phyloP scores from a whole-genome alignment of 805 yeast genomes.

The Candida loeiensis region DNA sequence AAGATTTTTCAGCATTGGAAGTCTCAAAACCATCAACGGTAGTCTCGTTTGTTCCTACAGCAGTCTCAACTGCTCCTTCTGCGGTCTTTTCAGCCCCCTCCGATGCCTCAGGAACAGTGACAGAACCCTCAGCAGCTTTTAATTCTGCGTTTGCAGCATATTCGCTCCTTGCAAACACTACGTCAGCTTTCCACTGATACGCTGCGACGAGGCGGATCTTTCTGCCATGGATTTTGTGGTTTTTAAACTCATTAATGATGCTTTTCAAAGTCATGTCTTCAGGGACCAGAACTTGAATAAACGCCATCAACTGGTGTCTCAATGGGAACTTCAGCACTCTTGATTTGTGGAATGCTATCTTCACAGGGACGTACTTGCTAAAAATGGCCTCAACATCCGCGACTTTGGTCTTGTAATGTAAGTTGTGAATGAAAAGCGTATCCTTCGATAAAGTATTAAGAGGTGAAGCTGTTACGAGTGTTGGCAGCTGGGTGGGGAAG shows the following conservation, averaged over 20 bases:
- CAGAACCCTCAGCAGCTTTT: not conserved
- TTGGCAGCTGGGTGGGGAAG: too few species aligned
- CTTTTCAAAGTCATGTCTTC: slow-evolving; percentile 38
- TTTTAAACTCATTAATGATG: slow-evolving; percentile 41
- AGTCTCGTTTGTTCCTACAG: too few species aligned
- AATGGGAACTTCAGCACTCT: slow-evolving; percentile 24
- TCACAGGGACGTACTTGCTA: slow-evolving; percentile 42
- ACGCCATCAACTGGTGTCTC: slow-evolving; percentile 45
- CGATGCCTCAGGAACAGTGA: too few species aligned
- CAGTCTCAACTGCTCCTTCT: too few species aligned
- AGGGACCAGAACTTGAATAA: slow-evolving; percentile 39
- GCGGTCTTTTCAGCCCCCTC: too few species aligned
- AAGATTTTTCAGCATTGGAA: too few species aligned
- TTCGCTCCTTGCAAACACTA: not conserved
- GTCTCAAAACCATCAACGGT: too few species aligned
- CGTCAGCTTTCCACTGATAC: slow-evolving; percentile 2
- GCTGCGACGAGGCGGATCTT: slow-evolving; percentile 1
- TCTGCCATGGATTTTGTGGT: slow-evolving; percentile 25
- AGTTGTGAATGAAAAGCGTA: slow-evolving; percentile 43
- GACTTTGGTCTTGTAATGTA: slow-evolving; percentile 40
- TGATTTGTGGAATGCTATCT: slow-evolving; percentile 45
- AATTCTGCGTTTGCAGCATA: not conserved
- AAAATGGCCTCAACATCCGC: slow-evolving; percentile 44
- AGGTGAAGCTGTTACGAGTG: too few species aligned
- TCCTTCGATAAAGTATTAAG: slow-evolving; percentile 30